Base-by-base conservation (phyloP, 345 rosid species). In the Adansonia digitata region DNA sequence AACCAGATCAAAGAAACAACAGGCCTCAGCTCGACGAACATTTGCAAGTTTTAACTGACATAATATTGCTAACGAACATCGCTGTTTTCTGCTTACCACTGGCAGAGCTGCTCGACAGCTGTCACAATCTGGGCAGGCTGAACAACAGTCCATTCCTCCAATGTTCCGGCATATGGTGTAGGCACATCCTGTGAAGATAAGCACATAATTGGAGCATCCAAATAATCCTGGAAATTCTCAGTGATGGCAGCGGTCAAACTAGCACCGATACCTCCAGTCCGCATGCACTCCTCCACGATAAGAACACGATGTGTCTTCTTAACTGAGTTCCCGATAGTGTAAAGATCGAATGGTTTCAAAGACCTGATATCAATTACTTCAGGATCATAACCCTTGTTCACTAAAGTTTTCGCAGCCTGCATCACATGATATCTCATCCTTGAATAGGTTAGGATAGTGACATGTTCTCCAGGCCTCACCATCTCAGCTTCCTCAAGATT, bases 171-270 rank as follows among this genome's bases (percentile, higher is more conserved):
- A 1, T 94, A 92, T 2, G 98, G 97, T n/a, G 97, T 94, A 5
- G 97, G 98, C 74, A 94, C 97, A 37, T 94, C 97, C 71, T 94
- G 97, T 2, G 98, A 94, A 76, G 98, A 94, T 82, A 94, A 83
- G 83, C 98, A 92, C 42, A 87, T 76, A 3, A 94, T 86, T 13
- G 92, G 97, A 49, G 98, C 92, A 79, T 94, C 98, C 85, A 94
- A 85, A 65, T 92, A 92, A 81, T 94, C 98, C 6, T 89, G 84
- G 85, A 94, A 92, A 77, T 92, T 91, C 85, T 94, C 97, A 0
- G 77, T 92, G 73, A 94, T 92, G 22, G 97, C 94, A 0, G 97
- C 93, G 0, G 92, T 92, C 81, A 94, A 85, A 84, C 97, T 94
- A 64, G 98, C 95, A 9, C 98, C 98, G 51, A 94, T 92, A 64